Base-by-base conservation (phyloP, 1,139 yeast species). In the Suhomyces bolitotheri region DNA sequence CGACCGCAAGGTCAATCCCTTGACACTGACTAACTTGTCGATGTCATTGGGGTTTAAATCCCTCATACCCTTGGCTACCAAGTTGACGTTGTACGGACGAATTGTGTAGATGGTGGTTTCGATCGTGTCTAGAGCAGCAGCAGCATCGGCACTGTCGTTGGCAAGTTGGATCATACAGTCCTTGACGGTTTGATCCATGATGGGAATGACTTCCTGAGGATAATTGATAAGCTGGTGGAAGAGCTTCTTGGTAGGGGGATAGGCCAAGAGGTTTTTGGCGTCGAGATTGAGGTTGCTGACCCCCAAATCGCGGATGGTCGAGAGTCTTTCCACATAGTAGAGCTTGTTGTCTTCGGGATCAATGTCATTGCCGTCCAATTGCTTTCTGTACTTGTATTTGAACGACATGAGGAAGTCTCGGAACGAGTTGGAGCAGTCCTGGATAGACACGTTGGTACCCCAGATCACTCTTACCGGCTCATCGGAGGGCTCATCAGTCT, bases 381-480 rank as follows among this genome's bases (percentile, higher is more conserved):
- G 62, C 53, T 76, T 78, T 45, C 97, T 75, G 61, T 86, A 82
- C 52, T 82, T 86, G 62, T 75, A 67, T 57, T 87, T 87, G 71
- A 88, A 92, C 15, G 84, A 77, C 79, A 85, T 81, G 51, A 92
- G 65, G 50, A 92, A 94, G 46, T 82, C 83, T 46, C 95, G 73
- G 64, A 92, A 92, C 34, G 76, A 73, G 47, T 79, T 82, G 34
- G 87, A 77, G 51, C 92, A 82, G 53, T 92, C 96, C 51, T 81
- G 86, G 51, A 94, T 89, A 27, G 95, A 84, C 20, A 92, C 96
- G 56, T 92, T 90, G 2, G 99, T 92, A 59, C 99, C 99, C 99
- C 99, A 92, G 53, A 92, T 90, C 38, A 92, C 95, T 54, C 95
- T 77, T 22, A 82, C 78, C 1, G 95, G 94, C 46, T 82, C 94